Base-by-base conservation (phyloP, 2,329 filamentous ascomycete genomes). In the Akanthomyces dipterigenus region DNA sequence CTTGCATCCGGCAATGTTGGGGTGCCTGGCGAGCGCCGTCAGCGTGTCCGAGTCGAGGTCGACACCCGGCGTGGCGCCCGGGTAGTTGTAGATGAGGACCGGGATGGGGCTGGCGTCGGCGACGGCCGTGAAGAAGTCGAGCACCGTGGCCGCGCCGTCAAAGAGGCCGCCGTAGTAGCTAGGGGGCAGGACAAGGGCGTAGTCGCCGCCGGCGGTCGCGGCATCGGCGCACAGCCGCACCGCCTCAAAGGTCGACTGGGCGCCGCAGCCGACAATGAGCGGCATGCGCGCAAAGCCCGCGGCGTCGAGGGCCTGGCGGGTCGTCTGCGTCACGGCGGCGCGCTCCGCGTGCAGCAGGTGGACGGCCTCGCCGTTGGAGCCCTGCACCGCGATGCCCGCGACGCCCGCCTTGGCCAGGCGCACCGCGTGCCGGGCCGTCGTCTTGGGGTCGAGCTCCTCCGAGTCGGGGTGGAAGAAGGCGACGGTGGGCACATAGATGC, bases 281-380 rank as follows among this genome's bases (percentile, higher is more conserved):
- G 89, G 88, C 74, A 91, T 78, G 65, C 82, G 75, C 1, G 78
- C 70, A 73, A 83, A 90, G 2, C 88, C 88, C 36, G 85, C 82
- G 28, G 66, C 66, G 70, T 90, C 83, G 49, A 93, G 79, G 16
- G 88, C 88, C 64, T 82, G 80, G 45, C 90, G 86, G 1, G 89
- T 92, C 38, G 87, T 85, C 55, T 77, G 77, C 7, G 88, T 92
- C 67, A 93, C 84, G 56, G 84, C 76, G 53, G 82, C 81, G 63
- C 89, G 84, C 75, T 93, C 90, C 26, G 82, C 77, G 67, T 87
- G 87, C 48, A 86, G 86, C 38, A 93, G 81, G 70, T 92, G 89
- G 14, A 92, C 89, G 8, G 90, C 89, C 77, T 95, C 90, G 68
- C 90, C 90, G 70, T 93, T 93, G 70, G 88, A 91, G 51, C 90